phyloP scores from a whole-genome alignment of 1,284 basidiomycete genomes.

The Trichosporon ovoides region DNA sequence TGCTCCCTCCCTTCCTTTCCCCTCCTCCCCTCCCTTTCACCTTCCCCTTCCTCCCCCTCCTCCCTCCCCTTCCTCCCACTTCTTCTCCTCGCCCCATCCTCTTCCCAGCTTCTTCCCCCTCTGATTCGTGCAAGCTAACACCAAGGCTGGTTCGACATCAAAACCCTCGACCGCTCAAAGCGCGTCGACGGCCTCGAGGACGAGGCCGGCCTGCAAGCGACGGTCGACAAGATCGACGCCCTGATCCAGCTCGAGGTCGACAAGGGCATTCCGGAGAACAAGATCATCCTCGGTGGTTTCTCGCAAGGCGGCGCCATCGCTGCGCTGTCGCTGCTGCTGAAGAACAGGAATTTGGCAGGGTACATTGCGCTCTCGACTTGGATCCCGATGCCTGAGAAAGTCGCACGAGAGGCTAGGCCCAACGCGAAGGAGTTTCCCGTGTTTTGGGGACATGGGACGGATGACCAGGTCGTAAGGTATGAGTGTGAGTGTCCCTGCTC shows the following conservation, averaged over 20 bases:
- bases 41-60: no score
- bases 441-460: constrained; percentile 82
- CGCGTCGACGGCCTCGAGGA: constrained; percentile 58
- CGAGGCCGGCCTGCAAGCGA: constrained; percentile 60
- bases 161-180: constrained; percentile 58
- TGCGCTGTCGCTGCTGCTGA: constrained; percentile 65
- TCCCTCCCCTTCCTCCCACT: no score
- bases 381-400: constrained; percentile 62
- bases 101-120: no score
- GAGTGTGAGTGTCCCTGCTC: constrained; percentile 45
- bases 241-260: constrained; percentile 71
- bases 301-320: constrained; percentile 79
- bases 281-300: constrained; percentile 71
- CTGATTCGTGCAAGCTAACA: no score
- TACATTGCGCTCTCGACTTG: constrained; percentile 69
- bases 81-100: no score
- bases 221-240: constrained; percentile 59
- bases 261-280: constrained; percentile 59
- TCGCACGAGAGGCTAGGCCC: constrained; percentile 50
- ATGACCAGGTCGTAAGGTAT: constrained; percentile 66
- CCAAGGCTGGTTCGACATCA: constrained; percentile 69
- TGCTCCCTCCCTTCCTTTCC: no score
- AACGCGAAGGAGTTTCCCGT: constrained; percentile 58
- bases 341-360: constrained; percentile 65
- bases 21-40: no score